Base-by-base conservation (phyloP, 2,329 filamentous ascomycete species). In the Ophiostoma montium region DNA sequence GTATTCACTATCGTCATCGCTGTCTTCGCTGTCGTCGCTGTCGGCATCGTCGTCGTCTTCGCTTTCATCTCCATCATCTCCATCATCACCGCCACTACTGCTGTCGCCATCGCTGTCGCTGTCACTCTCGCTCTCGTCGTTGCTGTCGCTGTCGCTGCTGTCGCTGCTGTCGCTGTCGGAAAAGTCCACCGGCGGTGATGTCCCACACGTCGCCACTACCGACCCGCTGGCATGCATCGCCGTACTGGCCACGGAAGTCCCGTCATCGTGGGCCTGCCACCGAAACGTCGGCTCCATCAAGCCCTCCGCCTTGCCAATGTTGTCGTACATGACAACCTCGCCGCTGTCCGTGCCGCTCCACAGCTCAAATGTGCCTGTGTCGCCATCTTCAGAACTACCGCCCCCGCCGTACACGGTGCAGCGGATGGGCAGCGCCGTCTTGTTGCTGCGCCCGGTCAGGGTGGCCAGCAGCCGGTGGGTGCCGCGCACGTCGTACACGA, bases 401-500 rank as follows among this genome's bases (percentile, higher is more conserved):
- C 18, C 21, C 39, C 48, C 5, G 67, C 65, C 0, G 54, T 75
- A 82, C 3, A 77, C 67, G 57, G 80, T 74, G 51, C 73, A 72
- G 11, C 62, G 65, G 35, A 82, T 60, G 35, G 74, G 69, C 59
- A 82, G 78, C 55, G 79, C 77, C 0, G 71, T 73, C 2, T 59
- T 58, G 5, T 72, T 68, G 7, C 64, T 60, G 19, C 77, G 70
- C 4, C 74, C 75, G 0, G 64, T 60, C 11, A 82, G 62, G 47
- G 69, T 68, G n/a, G 68, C 68, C 3, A 82, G 65, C n/a, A 80
- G 65, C 54, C 69, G 67, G 9, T 75, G 72, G 3, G 74, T 71
- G 8, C 74, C 76, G 16, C 79, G 71, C 32, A 82, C 69, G 57
- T 82, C 79, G 61, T 81, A 82, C 3, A 82, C 70, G 23, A 81